Base-by-base conservation (phyloP, 2,329 filamentous ascomycete species). In the Fusarium abutilonis region DNA sequence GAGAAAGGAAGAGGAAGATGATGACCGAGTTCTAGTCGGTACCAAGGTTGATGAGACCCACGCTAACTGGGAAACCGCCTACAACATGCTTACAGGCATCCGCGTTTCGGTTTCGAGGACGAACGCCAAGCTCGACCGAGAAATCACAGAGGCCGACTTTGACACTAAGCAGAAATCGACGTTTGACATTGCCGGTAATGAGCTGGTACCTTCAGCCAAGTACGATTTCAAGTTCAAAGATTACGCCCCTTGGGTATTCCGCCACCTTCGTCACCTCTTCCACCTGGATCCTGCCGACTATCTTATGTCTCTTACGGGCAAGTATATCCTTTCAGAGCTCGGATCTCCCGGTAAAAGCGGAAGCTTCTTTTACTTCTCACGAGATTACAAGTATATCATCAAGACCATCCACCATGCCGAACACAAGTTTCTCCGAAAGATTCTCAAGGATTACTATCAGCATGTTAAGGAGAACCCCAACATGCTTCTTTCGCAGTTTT, bases 191-290 rank as follows among this genome's bases (percentile, higher is more conserved):
- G 96, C 93, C 66, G 95, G 95, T 65, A 97, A 97, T 76, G 95
- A 99, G 80, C 82, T 99, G 75, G 96, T 96, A 6, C 95, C 95
- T 19, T 97, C 94, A 61, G 93, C 95, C 68, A 98, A 99, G 79
- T 99, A 99, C 81, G 95, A 99, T 80, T 99, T 99, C 87, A 99
- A 99, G 78, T 99, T 99, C 84, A 99, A 99, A 80, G 95, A 99
- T 79, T 99, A 99, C 77, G 94, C 94, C n/a, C 95, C 95, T 54
- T 98, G 94, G 93, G 95, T 99, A 56, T 99, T 99, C 78, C 92
- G 95, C 71, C 92, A 93, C 77, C 84, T 99, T 39, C 91, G 95
- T 66, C 82, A 87, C 44, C 90, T 89, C 63, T 99, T 99, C 80
- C 88, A 90, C 69, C 86, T 98, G 52, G 95, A 99, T 74, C 95